Evolutionary conservation across 176 grass and related monocot genomes (phyloP).

Genomic region (Poa annua): DNA sequence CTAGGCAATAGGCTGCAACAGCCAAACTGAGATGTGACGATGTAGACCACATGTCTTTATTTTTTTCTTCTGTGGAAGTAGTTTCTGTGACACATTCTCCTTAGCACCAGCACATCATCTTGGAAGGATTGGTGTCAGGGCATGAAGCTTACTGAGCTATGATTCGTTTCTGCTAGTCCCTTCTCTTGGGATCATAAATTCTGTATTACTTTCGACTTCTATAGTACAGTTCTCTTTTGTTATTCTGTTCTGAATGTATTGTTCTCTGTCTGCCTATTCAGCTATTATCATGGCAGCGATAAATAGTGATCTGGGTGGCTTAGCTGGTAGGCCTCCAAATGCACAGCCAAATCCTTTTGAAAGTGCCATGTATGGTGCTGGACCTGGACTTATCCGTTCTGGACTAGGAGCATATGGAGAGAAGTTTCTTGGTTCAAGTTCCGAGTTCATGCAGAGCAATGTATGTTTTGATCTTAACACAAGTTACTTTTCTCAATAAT

Average conservation of each 20-base stretch:
- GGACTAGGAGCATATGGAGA: conserved; percentile 78
- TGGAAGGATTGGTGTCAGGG: conserved; percentile 17
- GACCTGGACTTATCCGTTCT: conserved; percentile 65
- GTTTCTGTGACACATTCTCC: not conserved
- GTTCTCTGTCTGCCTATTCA: conserved; percentile 26
- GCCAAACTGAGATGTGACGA: not conserved
- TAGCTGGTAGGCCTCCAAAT: conserved; percentile 37
- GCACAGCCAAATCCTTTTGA: conserved; percentile 76
- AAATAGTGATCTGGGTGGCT: conserved; percentile 51
- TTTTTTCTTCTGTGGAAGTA: not conserved
- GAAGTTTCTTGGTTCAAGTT: conserved; percentile 74
- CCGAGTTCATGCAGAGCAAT: conserved; percentile 94
- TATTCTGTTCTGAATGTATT: conserved; percentile 22
- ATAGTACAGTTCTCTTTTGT: not conserved
- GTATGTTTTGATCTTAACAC: conserved; percentile 37
- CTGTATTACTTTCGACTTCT: not conserved
- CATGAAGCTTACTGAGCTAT: not conserved
- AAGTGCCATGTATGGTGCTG: conserved; percentile 74
- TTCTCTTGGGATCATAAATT: not conserved
- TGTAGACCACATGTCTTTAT: not conserved
- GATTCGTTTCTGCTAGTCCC: not conserved
- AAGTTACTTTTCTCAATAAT: not conserved
- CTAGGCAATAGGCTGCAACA: not conserved
- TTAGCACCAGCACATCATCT: conserved; percentile 8
- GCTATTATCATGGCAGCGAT: conserved; percentile 47